Percentiles rank a stretch among this genome's conserved stretches.
These are phyloP conservation scores for Ananas comosus DNA, from an alignment of 176 grass and related monocot species.

Conservation along the genomic window DNA sequence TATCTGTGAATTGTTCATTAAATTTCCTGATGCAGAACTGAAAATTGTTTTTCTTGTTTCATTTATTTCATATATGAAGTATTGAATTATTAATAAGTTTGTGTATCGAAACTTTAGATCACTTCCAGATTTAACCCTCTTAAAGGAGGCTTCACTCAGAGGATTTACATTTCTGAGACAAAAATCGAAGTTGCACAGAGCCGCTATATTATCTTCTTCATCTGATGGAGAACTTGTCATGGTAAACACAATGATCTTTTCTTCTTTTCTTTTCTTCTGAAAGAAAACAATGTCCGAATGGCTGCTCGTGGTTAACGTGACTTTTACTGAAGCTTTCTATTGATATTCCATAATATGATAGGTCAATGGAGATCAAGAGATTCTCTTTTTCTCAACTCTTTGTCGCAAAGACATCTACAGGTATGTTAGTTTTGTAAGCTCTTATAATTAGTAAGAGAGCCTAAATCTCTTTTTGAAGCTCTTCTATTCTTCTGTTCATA, in stretches of 20 bases:
- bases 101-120: conserved; percentile 51
- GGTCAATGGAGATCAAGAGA: conserved; percentile 64
- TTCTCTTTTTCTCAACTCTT: conserved; percentile 65
- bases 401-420: conserved; percentile 71
- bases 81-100: no score
- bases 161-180: conserved; percentile 47
- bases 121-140: conserved; percentile 67
- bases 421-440: conserved; percentile 32
- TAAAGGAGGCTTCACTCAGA: conserved; percentile 60
- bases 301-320: not conserved
- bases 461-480: no score
- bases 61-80: not conserved
- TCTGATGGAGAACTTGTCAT: conserved; percentile 74
- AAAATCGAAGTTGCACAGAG: conserved; percentile 26
- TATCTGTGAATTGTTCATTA: no score
- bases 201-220: conserved; percentile 47
- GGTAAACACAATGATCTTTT: conserved; percentile 26
- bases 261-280: no score
- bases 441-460: not conserved
- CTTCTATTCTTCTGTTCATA: no score
- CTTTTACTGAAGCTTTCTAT: not conserved
- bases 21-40: not conserved
- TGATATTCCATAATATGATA: conserved; percentile 33
- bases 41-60: not conserved
- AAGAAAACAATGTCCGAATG: not conserved